Base-by-base conservation (phyloP, 768 basidiomycete species). In the Mycena venus region DNA sequence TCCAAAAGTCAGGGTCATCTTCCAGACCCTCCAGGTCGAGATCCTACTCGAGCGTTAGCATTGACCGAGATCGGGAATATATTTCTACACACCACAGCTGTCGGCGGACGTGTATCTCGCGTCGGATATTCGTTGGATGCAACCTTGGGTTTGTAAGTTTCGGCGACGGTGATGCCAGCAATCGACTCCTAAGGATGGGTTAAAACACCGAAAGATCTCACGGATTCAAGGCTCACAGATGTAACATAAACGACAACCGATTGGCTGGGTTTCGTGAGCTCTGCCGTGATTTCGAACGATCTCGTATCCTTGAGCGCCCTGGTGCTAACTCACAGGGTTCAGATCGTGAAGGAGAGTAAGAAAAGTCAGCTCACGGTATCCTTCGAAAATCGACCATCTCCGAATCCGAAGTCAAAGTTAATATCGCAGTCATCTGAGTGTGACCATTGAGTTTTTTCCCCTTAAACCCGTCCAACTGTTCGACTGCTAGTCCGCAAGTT, bases 331-430 rank as follows among this genome's bases (percentile, higher is more conserved):
- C 40, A 47, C 38, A 21, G 11, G 40, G 55, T 21, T 63, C 11
- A 76, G 62, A 19, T 40, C 19, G 14, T 23, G n/a, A 21, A 29
- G 9, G 12, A 56, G 25, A 59, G 53, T 19, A 19, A 4, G 62
- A 11, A 53, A 31, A 68, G 38, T n/a, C 21, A 15, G 81, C 86
- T 75, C 77, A 96, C 96, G 89, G 86, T 53, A 94, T 94, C 25
- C 94, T 90, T 34, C 96, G 91, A 80, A 94, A 96, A 79, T 96
- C 95, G 68, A 98, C 82, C 63, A 93, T 91, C 27, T 89, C 88
- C 77, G 91, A 82, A 80, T 96, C 95, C 1, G 95, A 95, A 0
- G 93, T 95, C 44, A 94, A 56, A 5, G 93, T 92, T 49, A 96
- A 82, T n/a, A 96, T 85, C 31, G 89, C 86, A 0, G 95, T 95